Conservation (phyloP, 2,329 filamentous ascomycete species). For the Aureobasidium subglaciale region DNA sequence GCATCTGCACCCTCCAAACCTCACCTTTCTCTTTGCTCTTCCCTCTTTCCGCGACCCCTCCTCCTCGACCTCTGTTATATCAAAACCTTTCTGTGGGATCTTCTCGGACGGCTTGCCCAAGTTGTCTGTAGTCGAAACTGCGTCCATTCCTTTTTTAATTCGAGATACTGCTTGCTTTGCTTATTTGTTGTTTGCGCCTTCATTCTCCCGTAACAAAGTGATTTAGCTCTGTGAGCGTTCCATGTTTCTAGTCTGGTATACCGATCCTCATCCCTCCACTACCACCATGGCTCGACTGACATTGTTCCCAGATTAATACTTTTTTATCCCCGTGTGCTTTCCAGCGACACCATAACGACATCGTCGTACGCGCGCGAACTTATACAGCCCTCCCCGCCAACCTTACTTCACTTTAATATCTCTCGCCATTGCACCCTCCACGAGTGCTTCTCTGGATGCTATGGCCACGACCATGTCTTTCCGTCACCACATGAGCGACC, state of each 20-base stretch:
- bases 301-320: constrained; percentile 2
- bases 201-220: constrained; percentile 6
- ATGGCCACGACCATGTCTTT: constrained; percentile 12
- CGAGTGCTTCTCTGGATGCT: constrained; percentile 3
- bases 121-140: constrained; percentile 11
- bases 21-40: constrained; percentile 4
- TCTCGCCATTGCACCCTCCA: background rate
- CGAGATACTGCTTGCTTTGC: constrained; percentile 12
- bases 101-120: constrained; percentile 9
- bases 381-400: background rate
- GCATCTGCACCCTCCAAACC: constrained; percentile 6
- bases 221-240: constrained; percentile 14
- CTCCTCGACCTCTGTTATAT: constrained; percentile 2
- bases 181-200: constrained; percentile 15
- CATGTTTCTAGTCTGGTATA: constrained; percentile 13
- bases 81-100: constrained; percentile 5
- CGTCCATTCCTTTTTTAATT: constrained; percentile 15
- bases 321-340: background rate
- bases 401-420: constrained; percentile 4
- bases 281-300: background rate
- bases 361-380: constrained; percentile 1
- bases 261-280: background rate
- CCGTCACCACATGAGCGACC: constrained; percentile 5
- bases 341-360: constrained; percentile 3
- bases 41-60: constrained; percentile 10